Conservation (phyloP, 352 stramenopile species). For the Globisporangium barbulae region DNA sequence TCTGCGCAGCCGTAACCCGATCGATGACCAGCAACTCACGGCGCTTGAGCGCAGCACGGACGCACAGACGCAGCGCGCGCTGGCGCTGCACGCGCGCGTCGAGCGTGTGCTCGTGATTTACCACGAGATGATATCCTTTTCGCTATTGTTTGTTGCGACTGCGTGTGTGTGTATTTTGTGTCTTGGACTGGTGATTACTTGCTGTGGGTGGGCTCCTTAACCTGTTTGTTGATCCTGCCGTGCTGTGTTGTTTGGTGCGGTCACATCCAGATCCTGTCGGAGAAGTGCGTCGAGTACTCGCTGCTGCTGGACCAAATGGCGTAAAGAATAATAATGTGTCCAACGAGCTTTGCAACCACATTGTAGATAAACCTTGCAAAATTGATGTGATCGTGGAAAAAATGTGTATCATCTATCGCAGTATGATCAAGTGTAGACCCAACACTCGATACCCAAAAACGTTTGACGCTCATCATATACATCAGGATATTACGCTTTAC, state of each 20-base stretch:
- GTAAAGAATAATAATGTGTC: neutral
- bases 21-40: conserved; percentile 21
- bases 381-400: no score
- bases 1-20: conserved; percentile 25
- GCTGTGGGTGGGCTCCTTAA: neutral
- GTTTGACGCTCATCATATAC: no score
- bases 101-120: conserved; percentile 51
- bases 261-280: conserved; percentile 54
- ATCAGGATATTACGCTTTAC: no score
- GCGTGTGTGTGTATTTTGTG: neutral
- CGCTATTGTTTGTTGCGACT: conserved; percentile 4
- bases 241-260: neutral
- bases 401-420: no score
- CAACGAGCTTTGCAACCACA: neutral
- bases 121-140: conserved; percentile 56
- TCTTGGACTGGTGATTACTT: neutral
- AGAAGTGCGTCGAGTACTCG: conserved; percentile 70
- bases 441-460: no score
- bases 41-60: conserved; percentile 32
- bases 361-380: no score
- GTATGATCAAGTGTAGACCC: no score
- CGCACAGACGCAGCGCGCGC: conserved; percentile 35
- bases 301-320: conserved; percentile 47
- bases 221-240: conserved; percentile 15
- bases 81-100: conserved; percentile 45